A percentile compares a stretch with the other conserved stretches of the same genome.
Conservation (phyloP, 257 asterid species). For the Datura wrightii region DNA sequence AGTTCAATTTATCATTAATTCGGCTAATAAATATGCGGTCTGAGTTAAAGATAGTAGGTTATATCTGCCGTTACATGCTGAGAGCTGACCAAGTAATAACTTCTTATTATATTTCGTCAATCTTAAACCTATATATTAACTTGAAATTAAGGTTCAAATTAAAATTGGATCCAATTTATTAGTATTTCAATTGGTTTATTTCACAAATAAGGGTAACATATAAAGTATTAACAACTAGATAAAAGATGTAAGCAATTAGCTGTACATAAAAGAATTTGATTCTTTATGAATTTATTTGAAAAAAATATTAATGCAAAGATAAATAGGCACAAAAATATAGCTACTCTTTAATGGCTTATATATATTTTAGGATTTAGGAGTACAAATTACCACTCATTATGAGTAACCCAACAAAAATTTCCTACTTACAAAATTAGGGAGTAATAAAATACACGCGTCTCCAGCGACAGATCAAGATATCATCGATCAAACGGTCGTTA, state of each 20-base stretch:
- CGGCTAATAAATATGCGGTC: no score
- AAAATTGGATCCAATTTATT: not conserved
- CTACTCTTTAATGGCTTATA: not conserved
- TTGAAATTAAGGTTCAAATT: not conserved
- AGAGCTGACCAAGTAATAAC: not conserved
- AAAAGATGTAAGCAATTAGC: not conserved
- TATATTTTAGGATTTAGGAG: not conserved
- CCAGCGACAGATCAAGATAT: not conserved
- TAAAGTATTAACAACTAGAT: not conserved
- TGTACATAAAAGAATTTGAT: not conserved
- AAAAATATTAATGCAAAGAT: not conserved
- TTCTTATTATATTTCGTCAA: not conserved
- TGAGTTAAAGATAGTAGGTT: no score
- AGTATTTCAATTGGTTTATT: not conserved
- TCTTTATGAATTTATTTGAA: not conserved
- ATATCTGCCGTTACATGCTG: no score
- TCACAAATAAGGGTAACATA: not conserved
- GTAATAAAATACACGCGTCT: not conserved
- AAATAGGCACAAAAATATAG: not conserved
- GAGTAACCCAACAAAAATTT: not conserved
- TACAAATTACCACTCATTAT: not conserved
- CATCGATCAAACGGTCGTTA: not conserved
- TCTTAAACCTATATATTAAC: not conserved
- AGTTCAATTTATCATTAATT: not conserved
- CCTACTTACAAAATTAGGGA: not conserved